phyloP scores from a whole-genome alignment of 1,284 basidiomycete genomes.

The Papiliotrema laurentii region DNA sequence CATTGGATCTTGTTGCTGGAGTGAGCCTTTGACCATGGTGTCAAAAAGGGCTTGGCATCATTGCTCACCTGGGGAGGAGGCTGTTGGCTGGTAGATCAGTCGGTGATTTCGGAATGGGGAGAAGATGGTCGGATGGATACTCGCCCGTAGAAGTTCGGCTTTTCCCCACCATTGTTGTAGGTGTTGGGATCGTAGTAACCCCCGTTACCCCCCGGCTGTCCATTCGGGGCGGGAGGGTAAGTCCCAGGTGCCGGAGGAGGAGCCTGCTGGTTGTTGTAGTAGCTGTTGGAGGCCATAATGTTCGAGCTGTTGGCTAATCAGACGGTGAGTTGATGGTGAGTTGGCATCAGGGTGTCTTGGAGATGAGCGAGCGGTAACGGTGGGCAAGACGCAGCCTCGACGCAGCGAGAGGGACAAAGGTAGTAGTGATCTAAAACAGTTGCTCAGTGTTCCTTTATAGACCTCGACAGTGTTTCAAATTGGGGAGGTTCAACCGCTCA shows the following conservation, averaged over 20 bases:
- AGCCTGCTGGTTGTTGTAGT: neutral
- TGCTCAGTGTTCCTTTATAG: neutral
- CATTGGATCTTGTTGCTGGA: no score
- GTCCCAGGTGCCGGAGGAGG: neutral
- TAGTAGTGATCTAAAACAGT: no score
- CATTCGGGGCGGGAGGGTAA: neutral
- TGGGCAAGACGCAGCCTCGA: no score
- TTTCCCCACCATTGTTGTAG: neutral
- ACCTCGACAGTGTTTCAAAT: neutral
- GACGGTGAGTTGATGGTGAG: neutral
- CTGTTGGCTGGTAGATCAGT: neutral
- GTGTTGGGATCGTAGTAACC: neutral
- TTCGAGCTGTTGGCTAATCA: neutral
- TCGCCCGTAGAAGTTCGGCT: no score
- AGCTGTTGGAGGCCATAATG: neutral
- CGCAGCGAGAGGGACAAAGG: no score
- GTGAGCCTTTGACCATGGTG: no score
- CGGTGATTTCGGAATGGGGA: no score
- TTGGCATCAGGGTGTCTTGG: neutral
- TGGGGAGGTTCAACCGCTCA: no score
- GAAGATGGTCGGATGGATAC: no score
- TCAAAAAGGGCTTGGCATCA: no score
- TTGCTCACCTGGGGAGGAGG: neutral
- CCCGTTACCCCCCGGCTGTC: neutral
- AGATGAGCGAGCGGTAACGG: no score